Evolutionary conservation across 768 basidiomycete genomes (phyloP).

Genomic region (Imleria badia): DNA sequence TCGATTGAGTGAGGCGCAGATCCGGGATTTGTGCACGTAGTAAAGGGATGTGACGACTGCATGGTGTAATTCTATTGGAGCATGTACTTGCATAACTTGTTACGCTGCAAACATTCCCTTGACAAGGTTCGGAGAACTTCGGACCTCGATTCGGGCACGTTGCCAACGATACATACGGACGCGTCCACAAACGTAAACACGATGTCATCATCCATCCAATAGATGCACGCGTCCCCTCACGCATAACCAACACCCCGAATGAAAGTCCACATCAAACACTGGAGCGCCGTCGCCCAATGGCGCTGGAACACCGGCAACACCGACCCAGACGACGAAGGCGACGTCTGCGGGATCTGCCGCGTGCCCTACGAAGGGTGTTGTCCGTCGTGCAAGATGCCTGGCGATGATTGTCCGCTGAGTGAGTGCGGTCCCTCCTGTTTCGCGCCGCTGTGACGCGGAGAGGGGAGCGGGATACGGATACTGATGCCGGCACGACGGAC

Average conservation of each 20-base stretch:
- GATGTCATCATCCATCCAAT: background rate
- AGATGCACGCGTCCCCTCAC: background rate
- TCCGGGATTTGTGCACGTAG: background rate
- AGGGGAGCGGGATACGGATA: too few relatives aligned
- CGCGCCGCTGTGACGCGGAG: too few relatives aligned
- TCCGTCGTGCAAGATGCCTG: constrained; percentile 94
- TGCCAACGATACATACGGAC: background rate
- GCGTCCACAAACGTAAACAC: constrained; percentile 2
- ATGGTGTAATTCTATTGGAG: background rate
- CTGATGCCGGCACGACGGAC: background rate
- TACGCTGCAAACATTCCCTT: too few relatives aligned
- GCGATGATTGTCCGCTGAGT: constrained; percentile 94
- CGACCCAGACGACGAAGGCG: constrained; percentile 49
- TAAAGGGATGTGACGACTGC: background rate
- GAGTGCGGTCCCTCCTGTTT: constrained; percentile 27
- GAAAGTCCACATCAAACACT: constrained; percentile 82
- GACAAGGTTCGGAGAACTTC: too few relatives aligned
- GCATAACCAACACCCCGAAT: constrained; percentile 34
- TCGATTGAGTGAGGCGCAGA: background rate
- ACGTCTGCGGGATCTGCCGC: constrained; percentile 86
- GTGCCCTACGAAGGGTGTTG: constrained; percentile 94
- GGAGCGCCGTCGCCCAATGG: constrained; percentile 90
- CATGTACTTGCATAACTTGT: too few relatives aligned
- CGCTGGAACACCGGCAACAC: constrained; percentile 64
- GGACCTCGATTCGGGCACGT: too few relatives aligned